Conservation (phyloP, 768 basidiomycete species). For the Antrodiella citrinella region DNA sequence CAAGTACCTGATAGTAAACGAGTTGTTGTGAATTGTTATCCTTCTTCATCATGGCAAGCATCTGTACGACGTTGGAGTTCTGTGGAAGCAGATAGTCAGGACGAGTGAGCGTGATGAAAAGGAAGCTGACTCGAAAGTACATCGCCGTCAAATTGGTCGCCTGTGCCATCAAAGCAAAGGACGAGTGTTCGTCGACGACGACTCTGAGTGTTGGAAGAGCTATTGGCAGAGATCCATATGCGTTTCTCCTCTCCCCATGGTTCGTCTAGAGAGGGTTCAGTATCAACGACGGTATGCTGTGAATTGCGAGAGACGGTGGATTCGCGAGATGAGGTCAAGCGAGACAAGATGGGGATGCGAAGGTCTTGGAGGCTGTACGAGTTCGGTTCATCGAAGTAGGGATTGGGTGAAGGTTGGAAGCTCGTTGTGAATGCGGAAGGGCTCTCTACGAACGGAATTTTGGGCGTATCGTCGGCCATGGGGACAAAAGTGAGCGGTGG, state of each 20-base stretch:
- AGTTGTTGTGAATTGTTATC: conserved; percentile 47
- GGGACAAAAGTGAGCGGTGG: too few relatives aligned
- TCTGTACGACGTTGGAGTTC: conserved; percentile 63
- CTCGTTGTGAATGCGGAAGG: neutral
- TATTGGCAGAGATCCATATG: conserved; percentile 4
- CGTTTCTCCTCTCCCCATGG: neutral
- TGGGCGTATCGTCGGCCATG: too few relatives aligned
- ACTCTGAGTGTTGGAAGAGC: neutral
- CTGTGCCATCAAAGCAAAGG: conserved; percentile 56
- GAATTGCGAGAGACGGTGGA: neutral
- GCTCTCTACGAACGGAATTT: neutral
- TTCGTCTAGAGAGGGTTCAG: too few relatives aligned
- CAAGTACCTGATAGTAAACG: conserved; percentile 65
- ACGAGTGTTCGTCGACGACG: conserved; percentile 36
- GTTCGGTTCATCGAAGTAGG: neutral
- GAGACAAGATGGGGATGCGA: neutral
- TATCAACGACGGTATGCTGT: neutral
- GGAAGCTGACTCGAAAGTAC: conserved; percentile 20
- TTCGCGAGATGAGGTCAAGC: neutral
- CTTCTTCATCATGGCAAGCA: conserved; percentile 61
- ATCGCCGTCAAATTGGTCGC: conserved; percentile 56
- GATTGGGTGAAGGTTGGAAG: neutral
- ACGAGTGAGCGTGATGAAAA: neutral
- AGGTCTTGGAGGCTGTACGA: neutral
- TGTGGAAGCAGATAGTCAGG: conserved; percentile 18